A percentile compares a stretch with the other conserved stretches of the same genome.
phyloP scores from a whole-genome alignment of 495 filamentous ascomycete genomes.

The Neohortaea acidophila region DNA sequence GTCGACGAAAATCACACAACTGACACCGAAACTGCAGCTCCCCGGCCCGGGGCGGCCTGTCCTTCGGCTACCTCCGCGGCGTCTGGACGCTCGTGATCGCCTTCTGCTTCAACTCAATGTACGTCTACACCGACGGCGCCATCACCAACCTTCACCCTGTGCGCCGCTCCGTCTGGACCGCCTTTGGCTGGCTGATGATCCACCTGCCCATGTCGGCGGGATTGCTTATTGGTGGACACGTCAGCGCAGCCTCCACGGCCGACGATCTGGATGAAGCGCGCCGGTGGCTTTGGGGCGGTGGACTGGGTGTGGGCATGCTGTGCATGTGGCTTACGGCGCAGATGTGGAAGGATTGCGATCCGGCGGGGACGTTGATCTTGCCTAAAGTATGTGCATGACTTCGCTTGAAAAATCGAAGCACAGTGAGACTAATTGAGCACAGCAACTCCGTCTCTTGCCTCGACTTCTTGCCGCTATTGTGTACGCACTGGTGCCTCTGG shows the following conservation, averaged over 20 bases:
- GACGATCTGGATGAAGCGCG: constrained; percentile 1
- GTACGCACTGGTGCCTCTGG: constrained; percentile 2
- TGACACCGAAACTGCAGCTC: background rate
- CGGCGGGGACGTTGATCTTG: background rate
- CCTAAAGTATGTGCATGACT: constrained; percentile 2
- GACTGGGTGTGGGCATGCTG: constrained; percentile 27
- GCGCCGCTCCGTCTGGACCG: constrained; percentile 24
- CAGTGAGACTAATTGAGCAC: background rate
- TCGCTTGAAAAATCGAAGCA: background rate
- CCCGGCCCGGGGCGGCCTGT: constrained; percentile 22
- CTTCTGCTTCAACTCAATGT: constrained; percentile 34
- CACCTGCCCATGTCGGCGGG: constrained; percentile 30
- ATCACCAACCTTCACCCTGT: constrained; percentile 24
- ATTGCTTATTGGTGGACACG: constrained; percentile 30
- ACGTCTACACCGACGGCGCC: constrained; percentile 18
- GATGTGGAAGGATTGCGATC: constrained; percentile 25
- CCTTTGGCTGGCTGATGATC: constrained; percentile 27
- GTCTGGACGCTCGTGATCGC: constrained; percentile 33
- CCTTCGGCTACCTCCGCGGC: constrained; percentile 25
- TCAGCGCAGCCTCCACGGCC: constrained; percentile 17
- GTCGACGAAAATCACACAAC: constrained; percentile 29
- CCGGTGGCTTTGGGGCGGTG: constrained; percentile 30
- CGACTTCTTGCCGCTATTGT: constrained; percentile 2
- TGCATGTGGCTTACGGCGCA: constrained; percentile 27
- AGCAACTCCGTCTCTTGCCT: constrained; percentile 1